Conservation (phyloP, 768 basidiomycete genomes). For the Tremella mesenterica region DNA sequence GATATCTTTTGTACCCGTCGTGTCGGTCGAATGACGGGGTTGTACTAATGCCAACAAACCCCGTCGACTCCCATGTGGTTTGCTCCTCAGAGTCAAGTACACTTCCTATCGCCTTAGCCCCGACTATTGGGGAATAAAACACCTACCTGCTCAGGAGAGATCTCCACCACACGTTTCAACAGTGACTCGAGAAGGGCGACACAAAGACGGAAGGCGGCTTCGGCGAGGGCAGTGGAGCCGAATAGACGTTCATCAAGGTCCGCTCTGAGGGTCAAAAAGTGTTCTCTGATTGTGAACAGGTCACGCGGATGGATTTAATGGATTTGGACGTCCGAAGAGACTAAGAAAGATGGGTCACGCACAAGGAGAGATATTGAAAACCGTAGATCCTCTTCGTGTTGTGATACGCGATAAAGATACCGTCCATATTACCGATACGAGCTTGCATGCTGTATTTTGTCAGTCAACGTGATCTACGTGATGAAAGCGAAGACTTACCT, state of each 20-base stretch:
- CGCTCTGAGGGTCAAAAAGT: conserved; percentile 36
- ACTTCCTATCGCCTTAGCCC: too few species aligned
- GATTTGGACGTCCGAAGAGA: not conserved
- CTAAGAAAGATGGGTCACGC: conserved; percentile 1
- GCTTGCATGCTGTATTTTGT: conserved; percentile 83
- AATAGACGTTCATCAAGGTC: conserved; percentile 82
- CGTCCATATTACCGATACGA: conserved; percentile 95
- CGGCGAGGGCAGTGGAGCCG: conserved; percentile 57
- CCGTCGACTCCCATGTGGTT: too few species aligned
- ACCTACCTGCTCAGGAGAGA: conserved; percentile 62
- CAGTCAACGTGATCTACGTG: not conserved
- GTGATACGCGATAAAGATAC: conserved; percentile 54
- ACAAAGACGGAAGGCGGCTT: conserved; percentile 66
- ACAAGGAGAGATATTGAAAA: conserved; percentile 80
- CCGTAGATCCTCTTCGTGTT: conserved; percentile 82
- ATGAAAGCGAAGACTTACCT: conserved; percentile 49
- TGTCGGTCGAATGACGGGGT: too few species aligned
- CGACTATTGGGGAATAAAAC: too few species aligned
- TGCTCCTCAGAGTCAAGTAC: too few species aligned
- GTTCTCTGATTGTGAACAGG: not conserved
- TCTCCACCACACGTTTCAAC: conserved; percentile 52
- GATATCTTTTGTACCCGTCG: too few species aligned
- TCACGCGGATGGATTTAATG: too few species aligned
- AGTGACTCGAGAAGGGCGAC: conserved; percentile 62
- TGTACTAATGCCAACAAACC: too few species aligned